Evolutionary conservation across 106 monocot genomes (phyloP).

Genomic region (Agapanthus africanus): DNA sequence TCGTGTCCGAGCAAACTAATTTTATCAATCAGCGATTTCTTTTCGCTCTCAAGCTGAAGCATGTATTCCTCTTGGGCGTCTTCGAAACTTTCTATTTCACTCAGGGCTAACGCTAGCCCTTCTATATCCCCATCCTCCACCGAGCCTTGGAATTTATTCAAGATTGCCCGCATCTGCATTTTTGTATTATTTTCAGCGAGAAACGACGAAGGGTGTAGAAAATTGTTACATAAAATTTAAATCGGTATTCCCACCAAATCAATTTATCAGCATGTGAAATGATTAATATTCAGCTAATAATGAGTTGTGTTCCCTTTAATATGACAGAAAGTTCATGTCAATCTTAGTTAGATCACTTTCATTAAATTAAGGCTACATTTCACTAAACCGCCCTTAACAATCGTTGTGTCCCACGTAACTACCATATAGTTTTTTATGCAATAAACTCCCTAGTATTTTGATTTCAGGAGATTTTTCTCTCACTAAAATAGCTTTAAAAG

Average conservation of each 20-base stretch:
- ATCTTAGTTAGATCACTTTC: background rate
- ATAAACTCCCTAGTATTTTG: too few species aligned
- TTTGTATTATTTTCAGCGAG: background rate
- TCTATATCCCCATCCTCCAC: conserved; percentile 63
- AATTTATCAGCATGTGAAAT: background rate
- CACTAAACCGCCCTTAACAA: background rate
- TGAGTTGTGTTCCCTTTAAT: background rate
- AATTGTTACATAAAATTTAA: background rate
- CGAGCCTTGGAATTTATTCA: conserved; percentile 54
- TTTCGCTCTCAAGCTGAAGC: conserved; percentile 67
- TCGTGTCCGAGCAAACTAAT: conserved; percentile 61
- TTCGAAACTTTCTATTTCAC: conserved; percentile 50
- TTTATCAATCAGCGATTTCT: conserved; percentile 45
- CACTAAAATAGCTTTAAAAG: too few species aligned
- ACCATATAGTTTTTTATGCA: too few species aligned
- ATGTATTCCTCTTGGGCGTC: conserved; percentile 66
- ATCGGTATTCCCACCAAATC: background rate
- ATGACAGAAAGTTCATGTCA: background rate
- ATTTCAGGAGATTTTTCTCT: too few species aligned
- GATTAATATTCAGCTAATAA: background rate
- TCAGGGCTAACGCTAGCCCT: conserved; percentile 36
- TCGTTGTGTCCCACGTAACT: too few species aligned
- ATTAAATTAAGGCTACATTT: background rate
- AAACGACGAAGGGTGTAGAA: background rate
- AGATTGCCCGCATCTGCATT: conserved; percentile 45